These are phyloP conservation scores for Cicer cuneatum DNA, from an alignment of 306 rosid species.

Conservation along the genomic window DNA sequence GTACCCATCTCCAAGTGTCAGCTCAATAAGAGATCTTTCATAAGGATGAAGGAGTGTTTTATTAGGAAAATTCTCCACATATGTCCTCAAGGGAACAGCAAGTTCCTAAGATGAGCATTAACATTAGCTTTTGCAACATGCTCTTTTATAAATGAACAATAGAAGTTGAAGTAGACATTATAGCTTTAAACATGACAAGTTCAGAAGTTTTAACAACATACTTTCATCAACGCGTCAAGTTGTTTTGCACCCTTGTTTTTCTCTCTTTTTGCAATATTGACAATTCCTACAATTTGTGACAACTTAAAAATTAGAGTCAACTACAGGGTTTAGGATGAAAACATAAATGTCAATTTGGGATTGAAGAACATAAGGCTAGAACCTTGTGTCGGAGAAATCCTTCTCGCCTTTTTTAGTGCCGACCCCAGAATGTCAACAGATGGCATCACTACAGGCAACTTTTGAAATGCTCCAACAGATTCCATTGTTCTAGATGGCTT, in stretches of 20 bases:
- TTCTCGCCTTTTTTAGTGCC: constrained; percentile 80
- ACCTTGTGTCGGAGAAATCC: constrained; percentile 83
- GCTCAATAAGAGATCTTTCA: constrained; percentile 86
- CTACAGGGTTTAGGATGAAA: constrained; percentile 36
- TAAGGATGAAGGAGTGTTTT: constrained; percentile 81
- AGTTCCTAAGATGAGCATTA: constrained; percentile 62
- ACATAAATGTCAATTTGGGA: constrained; percentile 34
- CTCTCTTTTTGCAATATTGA: constrained; percentile 89
- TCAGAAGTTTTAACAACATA: constrained; percentile 56
- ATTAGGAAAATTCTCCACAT: constrained; percentile 84
- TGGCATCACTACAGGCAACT: constrained; percentile 95
- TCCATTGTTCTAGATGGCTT: constrained; percentile 55
- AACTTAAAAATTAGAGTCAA: constrained; percentile 39
- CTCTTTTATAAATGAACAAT: background rate
- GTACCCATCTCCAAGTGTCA: constrained; percentile 95
- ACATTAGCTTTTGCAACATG: constrained; percentile 38
- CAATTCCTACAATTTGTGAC: constrained; percentile 65
- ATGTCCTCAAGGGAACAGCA: constrained; percentile 88
- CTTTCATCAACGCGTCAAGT: constrained; percentile 97
- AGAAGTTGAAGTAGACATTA: constrained; percentile 28
- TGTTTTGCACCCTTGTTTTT: constrained; percentile 96
- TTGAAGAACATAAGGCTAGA: constrained; percentile 40
- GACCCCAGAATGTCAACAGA: constrained; percentile 82
- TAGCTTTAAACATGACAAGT: constrained; percentile 11
- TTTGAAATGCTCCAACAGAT: constrained; percentile 89